Evolutionary conservation across 257 asterid genomes (phyloP).

Genomic region (Buddleja alternifolia): DNA sequence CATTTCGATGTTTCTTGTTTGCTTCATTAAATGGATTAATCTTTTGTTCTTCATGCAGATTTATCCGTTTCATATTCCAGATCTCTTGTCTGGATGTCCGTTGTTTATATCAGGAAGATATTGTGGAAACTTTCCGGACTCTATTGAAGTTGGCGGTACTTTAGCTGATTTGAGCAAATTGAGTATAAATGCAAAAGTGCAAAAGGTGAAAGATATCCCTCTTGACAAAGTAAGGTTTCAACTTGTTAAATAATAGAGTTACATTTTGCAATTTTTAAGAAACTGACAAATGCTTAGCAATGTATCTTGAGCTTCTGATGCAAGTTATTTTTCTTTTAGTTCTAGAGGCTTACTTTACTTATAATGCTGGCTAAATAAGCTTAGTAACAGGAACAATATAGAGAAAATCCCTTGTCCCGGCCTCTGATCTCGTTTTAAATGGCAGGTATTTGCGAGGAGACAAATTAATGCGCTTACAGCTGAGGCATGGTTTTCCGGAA

Average conservation of each 20-base stretch:
- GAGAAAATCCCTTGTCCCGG: not conserved
- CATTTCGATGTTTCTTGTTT: not conserved
- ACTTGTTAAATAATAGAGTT: not conserved
- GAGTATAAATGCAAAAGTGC: constrained; percentile 51
- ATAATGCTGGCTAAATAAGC: not conserved
- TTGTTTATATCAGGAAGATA: constrained; percentile 78
- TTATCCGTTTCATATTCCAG: constrained; percentile 65
- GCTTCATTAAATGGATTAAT: not conserved
- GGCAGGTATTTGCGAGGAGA: constrained; percentile 69
- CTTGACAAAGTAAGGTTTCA: constrained; percentile 63
- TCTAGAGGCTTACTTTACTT: not conserved
- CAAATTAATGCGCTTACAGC: constrained; percentile 64
- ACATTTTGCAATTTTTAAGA: not conserved
- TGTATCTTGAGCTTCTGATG: not conserved
- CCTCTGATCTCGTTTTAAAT: constrained; percentile 19
- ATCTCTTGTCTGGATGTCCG: constrained; percentile 66
- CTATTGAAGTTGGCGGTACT: constrained; percentile 57
- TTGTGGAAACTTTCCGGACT: constrained; percentile 63
- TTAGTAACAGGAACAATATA: not conserved
- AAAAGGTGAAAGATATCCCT: constrained; percentile 66
- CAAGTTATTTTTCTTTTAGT: not conserved
- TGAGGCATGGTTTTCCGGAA: constrained; percentile 72
- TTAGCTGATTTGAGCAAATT: constrained; percentile 60
- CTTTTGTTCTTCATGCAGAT: constrained; percentile 51
- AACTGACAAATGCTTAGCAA: not conserved